Conservation (phyloP, 2,329 filamentous ascomycete genomes). For the Colletotrichum agaves region DNA sequence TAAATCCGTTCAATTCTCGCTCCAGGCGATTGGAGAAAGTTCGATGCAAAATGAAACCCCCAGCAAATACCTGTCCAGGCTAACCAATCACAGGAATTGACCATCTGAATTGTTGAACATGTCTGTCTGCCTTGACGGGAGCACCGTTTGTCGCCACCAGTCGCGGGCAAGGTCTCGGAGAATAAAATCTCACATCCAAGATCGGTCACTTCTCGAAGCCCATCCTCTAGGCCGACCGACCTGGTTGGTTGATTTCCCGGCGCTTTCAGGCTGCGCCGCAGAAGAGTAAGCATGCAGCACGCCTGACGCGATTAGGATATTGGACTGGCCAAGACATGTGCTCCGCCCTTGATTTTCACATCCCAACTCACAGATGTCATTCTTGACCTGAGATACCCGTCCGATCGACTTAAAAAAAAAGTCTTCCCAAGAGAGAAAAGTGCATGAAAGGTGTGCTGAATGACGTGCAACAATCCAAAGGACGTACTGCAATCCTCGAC, state of each 20-base stretch:
- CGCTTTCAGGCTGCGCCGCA: background rate
- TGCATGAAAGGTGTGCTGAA: background rate
- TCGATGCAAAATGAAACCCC: no score
- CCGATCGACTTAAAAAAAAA: background rate
- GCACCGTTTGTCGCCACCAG: no score
- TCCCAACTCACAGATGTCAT: background rate
- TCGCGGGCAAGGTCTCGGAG: no score
- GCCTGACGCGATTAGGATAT: constrained; percentile 32
- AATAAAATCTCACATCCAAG: background rate
- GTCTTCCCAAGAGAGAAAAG: background rate
- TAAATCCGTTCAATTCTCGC: no score
- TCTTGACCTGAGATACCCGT: background rate
- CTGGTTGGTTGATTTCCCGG: background rate
- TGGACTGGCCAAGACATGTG: constrained; percentile 37
- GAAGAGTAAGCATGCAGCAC: background rate
- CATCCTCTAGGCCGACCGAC: background rate
- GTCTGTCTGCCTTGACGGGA: no score
- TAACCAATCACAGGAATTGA: no score
- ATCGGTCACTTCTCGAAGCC: background rate
- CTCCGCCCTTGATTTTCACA: background rate
- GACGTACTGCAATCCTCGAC: background rate
- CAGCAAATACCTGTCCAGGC: no score
- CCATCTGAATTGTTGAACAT: no score
- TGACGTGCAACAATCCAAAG: constrained; percentile 27
- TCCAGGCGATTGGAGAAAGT: no score